Percentiles rank a stretch among this genome's conserved stretches.
Conservation (phyloP, 306 rosid genomes). For the Luffa acutangula region DNA sequence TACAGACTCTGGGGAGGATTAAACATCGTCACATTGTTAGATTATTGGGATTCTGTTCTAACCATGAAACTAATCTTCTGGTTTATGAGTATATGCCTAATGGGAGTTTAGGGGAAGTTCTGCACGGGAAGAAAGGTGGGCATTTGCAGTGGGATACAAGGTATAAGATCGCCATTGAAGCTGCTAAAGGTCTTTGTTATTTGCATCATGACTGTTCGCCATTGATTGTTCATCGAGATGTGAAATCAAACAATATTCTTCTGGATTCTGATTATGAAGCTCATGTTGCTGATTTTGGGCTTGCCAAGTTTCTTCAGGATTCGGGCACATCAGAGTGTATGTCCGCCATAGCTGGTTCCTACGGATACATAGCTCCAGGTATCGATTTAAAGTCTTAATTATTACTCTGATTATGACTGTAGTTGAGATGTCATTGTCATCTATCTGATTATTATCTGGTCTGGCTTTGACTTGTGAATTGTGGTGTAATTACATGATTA, state of each 20-base stretch:
- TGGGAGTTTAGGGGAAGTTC: constrained; percentile 93
- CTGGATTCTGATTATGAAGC: constrained; percentile 80
- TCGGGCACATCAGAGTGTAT: constrained; percentile 97
- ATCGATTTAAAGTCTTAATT: background rate
- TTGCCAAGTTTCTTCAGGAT: constrained; percentile 95
- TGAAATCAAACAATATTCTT: constrained; percentile 92
- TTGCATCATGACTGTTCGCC: constrained; percentile 96
- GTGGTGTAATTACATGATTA: background rate
- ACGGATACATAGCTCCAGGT: constrained; percentile 99
- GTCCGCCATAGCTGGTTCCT: constrained; percentile 99
- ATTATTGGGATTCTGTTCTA: constrained; percentile 83
- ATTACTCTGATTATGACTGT: background rate
- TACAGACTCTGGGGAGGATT: constrained; percentile 85
- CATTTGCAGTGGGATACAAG: constrained; percentile 88
- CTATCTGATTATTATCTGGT: background rate
- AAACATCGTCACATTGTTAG: constrained; percentile 91
- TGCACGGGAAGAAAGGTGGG: constrained; percentile 96
- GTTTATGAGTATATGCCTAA: constrained; percentile 97
- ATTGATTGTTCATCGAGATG: constrained; percentile 81
- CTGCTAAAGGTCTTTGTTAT: constrained; percentile 98
- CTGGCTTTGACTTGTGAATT: background rate
- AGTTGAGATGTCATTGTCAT: background rate
- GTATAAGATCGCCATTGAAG: constrained; percentile 80
- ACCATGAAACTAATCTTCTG: constrained; percentile 87
- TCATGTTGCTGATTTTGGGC: constrained; percentile 98